Base-by-base conservation (phyloP, 768 basidiomycete species). In the Boletus edulis region DNA sequence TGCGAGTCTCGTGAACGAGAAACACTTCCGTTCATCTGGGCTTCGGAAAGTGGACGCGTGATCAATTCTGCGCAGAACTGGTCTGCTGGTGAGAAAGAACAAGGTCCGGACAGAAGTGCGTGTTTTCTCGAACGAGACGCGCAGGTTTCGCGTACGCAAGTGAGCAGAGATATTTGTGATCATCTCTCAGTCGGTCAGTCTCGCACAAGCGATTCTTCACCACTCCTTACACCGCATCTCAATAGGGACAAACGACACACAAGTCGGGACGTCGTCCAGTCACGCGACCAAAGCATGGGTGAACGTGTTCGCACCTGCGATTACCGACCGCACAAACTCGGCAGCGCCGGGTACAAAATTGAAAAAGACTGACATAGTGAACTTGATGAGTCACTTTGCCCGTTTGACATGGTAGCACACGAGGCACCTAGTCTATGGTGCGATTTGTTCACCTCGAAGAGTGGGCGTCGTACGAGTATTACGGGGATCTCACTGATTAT, bases 401-500 rank as follows among this genome's bases (percentile, higher is more conserved):
- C 89, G 0, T 91, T 93, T 64, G 86, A 92, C 52, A 87, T 80
- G 32, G 78, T 82, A 41, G 79, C 75, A 7, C 70, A 66, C 42
- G 75, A 80, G 52, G 59, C 54, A 22, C 62, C 69, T 46, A 87
- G 85, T 57, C 80, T 78, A 2, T 93, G 87, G 73, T 94, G 93
- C 65, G 66, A 64, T 5, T 63, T 91, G 5, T 94, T 94, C 68
- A 72, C 72, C 43, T 62, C 13, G 69, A 75, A 0, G 89, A 91
- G 39, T 92, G 86, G 65, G 70, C 70, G 11, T 76, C 74, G 1
- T 86, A 82, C 58, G 89, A 86, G 61, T 91, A 90, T 64, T 72
- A 72, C 34, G 77, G 77, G 5, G 91, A 93, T 62, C 71, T 94
- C 13, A 77, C 80, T 60, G 86, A 91, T 67, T 94, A 82, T 65